These are phyloP conservation scores for Quercus cerris DNA, from an alignment of 306 rosid genomes.

Conservation along the genomic window DNA sequence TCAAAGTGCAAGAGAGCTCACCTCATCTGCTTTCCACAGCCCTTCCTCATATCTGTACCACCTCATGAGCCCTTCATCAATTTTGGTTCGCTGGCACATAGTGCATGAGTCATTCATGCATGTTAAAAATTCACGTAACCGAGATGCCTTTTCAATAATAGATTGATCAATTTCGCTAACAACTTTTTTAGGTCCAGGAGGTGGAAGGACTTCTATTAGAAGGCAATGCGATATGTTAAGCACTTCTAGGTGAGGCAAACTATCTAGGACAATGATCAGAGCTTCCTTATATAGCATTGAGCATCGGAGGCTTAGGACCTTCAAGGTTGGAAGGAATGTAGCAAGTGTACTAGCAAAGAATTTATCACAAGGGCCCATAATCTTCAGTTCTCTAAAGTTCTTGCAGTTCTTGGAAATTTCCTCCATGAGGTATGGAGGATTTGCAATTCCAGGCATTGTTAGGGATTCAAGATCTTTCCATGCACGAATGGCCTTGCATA, in stretches of 20 bases:
- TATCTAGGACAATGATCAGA: slow-evolving; percentile 51
- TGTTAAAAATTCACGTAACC: slow-evolving; percentile 44
- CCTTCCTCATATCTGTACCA: slow-evolving; percentile 84
- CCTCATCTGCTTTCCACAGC: slow-evolving; percentile 66
- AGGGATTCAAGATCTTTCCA: slow-evolving; percentile 74
- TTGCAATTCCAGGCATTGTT: slow-evolving; percentile 74
- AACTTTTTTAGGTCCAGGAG: slow-evolving; percentile 34
- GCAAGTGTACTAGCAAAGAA: slow-evolving; percentile 48
- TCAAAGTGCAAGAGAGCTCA: slow-evolving; percentile 52
- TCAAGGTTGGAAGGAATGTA: slow-evolving; percentile 49
- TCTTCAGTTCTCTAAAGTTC: slow-evolving; percentile 67
- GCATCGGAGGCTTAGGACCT: slow-evolving; percentile 75
- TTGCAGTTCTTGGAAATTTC: slow-evolving; percentile 58
- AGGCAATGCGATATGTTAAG: slow-evolving; percentile 73
- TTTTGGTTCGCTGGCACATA: slow-evolving; percentile 67
- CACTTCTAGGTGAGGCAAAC: slow-evolving; percentile 53
- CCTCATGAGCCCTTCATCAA: slow-evolving; percentile 72
- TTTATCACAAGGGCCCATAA: slow-evolving; percentile 75
- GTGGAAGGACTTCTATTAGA: slow-evolving; percentile 40
- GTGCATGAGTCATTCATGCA: slow-evolving; percentile 65
- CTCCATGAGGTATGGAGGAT: slow-evolving; percentile 62
- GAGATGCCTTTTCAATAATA: slow-evolving; percentile 56
- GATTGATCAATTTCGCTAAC: slow-evolving; percentile 41
- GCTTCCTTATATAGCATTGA: slow-evolving; percentile 43
- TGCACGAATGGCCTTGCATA: slow-evolving; percentile 60